Evolutionary conservation across 495 filamentous ascomycete genomes (phyloP).

Genomic region (Penicillium argentinense): DNA sequence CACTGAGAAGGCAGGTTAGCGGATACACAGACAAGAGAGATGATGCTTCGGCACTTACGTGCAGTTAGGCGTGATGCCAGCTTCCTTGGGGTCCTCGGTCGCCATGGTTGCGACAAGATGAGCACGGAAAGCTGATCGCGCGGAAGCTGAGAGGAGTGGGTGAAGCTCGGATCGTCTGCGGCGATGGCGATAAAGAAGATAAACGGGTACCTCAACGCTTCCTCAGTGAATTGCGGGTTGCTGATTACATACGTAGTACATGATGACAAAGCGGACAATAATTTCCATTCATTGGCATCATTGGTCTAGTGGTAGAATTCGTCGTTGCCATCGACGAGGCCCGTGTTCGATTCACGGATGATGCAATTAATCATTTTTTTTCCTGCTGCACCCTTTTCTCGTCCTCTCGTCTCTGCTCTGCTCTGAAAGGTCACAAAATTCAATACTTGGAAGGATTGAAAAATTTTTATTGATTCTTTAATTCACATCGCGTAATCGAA

Average conservation of each 20-base stretch:
- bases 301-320: constrained; percentile 63
- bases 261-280: not conserved
- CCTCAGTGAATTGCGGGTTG: too few species aligned
- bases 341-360: constrained; percentile 60
- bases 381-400: too few species aligned
- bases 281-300: constrained; percentile 37
- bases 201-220: too few species aligned
- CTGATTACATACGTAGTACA: too few species aligned
- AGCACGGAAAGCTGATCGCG: constrained; percentile 22
- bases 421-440: too few species aligned
- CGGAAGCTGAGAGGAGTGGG: too few species aligned
- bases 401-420: too few species aligned
- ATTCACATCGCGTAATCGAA: not conserved
- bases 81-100: constrained; percentile 25
- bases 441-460: too few species aligned
- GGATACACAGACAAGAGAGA: not conserved
- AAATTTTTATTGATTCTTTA: too few species aligned
- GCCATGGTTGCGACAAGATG: constrained; percentile 42
- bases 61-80: constrained; percentile 42
- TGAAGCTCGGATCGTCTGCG: constrained; percentile 19
- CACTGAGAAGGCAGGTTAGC: constrained; percentile 37
- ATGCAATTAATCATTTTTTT: constrained; percentile 32
- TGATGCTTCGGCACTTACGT: constrained; percentile 38
- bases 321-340: constrained; percentile 61
- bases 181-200: not conserved